Base-by-base conservation (phyloP, 2,329 filamentous ascomycete genomes). In the Penicillium occitanis region DNA sequence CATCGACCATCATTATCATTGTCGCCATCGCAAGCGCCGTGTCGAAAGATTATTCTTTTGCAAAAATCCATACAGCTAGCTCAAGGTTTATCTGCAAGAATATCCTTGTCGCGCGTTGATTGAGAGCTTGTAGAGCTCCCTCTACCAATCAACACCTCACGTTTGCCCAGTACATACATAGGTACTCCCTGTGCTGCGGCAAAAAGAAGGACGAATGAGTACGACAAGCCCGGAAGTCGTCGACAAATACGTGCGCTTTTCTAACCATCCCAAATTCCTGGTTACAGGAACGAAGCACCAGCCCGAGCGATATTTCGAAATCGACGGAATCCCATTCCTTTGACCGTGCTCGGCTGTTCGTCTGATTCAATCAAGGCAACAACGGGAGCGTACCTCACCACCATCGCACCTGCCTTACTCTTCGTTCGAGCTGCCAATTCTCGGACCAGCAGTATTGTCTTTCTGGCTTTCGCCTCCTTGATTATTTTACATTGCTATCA, bases 91-190 rank as follows among this genome's bases (percentile, higher is more conserved):
- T 40, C 8, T 17, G n/a, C 4, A 40, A 5, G 11, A 22, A 35
- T 5, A 14, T 10, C 30, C 33, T 37, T 37, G 33, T 57, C 11
- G 33, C 33, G 19, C 19, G 33, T 14, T 25, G 19, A 57, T 37
- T 37, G 53, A 63, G 61, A 55, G 61, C 61, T 55, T 30, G 35
- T n/a, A 42, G 33, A 62, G 60, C 48, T 55, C 40, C 25, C 33
- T 35, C n/a, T 63, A 7, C 25, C 48, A 55, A 30, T n/a, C 17
- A 35, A 10, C 51, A 17, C 28, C 48, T 53, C 25, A 7, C 48
- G 33, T 53, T n/a, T 53, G 25, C n/a, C 4, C 13, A 19, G 35
- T 11, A 28, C 33, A 60, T 11, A 25, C n/a, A 8, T 61, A 48
- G 28, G 14, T 44, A 46, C 40, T 42, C n/a, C 25, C 35, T 37